Percentiles rank a stretch among this genome's conserved stretches.
Conservation (phyloP, 495 filamentous ascomycete species). For the Glonium stellatum region DNA sequence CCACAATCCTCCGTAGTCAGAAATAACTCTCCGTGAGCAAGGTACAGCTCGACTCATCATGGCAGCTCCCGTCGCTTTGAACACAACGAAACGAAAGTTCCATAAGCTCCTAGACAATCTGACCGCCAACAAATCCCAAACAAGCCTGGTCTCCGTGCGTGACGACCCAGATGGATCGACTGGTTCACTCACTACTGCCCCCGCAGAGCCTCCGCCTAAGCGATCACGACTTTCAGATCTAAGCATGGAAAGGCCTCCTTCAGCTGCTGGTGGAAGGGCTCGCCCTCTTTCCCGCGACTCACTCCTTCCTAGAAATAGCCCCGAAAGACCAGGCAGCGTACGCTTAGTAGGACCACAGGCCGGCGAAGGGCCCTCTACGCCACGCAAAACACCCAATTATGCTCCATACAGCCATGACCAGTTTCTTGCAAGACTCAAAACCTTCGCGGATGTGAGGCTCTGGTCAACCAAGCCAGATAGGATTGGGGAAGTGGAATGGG, state of each 20-base stretch:
- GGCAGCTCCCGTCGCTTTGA: constrained; percentile 27
- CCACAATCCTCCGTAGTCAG: not conserved
- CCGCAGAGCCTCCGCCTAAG: constrained; percentile 21
- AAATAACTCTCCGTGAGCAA: not conserved
- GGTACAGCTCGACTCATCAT: not conserved
- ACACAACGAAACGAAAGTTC: constrained; percentile 39
- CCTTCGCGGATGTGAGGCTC: constrained; percentile 80
- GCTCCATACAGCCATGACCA: constrained; percentile 76
- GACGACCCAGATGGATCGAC: constrained; percentile 11
- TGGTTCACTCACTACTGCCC: constrained; percentile 12
- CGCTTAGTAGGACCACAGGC: constrained; percentile 8
- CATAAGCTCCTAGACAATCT: constrained; percentile 37
- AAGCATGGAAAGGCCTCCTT: constrained; percentile 6
- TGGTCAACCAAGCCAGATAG: constrained; percentile 77
- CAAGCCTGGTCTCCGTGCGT: constrained; percentile 13
- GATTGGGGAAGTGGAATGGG: constrained; percentile 91
- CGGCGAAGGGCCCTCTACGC: not conserved
- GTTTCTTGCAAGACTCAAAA: constrained; percentile 74
- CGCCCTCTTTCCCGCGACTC: not conserved
- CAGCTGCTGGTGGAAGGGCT: not conserved
- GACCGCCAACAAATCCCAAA: constrained; percentile 23
- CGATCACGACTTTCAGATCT: constrained; percentile 24
- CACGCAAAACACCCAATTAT: constrained; percentile 50
- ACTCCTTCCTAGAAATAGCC: not conserved
- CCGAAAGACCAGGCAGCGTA: not conserved